Percentiles rank a stretch among this genome's conserved stretches.
Conservation (phyloP, 1,284 basidiomycete species). For the Ustilago nuda region DNA sequence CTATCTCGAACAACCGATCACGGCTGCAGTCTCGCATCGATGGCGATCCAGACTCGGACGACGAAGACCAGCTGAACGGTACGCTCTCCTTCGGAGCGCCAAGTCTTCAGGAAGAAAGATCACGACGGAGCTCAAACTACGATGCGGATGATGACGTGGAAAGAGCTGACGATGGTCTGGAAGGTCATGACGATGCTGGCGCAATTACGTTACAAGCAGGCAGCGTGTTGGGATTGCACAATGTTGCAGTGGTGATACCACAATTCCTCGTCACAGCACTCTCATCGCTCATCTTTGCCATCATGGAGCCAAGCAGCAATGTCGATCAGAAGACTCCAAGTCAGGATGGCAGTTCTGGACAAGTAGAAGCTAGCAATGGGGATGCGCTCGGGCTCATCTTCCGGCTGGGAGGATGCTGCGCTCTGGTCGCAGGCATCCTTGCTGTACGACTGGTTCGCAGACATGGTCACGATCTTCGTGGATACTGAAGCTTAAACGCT, state of each 20-base stretch:
- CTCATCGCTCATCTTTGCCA: constrained; percentile 76
- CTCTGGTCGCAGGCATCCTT: constrained; percentile 28
- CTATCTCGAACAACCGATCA: constrained; percentile 13
- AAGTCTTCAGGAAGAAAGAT: constrained; percentile 9
- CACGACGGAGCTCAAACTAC: background rate
- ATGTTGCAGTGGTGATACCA: constrained; percentile 54
- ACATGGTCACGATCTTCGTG: constrained; percentile 28
- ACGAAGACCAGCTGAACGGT: constrained; percentile 24
- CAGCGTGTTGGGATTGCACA: constrained; percentile 90
- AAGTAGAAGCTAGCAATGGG: constrained; percentile 10
- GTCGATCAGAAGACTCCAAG: background rate
- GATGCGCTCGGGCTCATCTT: constrained; percentile 38
- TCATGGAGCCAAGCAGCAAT: constrained; percentile 31
- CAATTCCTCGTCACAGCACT: constrained; percentile 77
- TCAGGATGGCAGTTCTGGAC: background rate
- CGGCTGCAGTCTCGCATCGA: constrained; percentile 12
- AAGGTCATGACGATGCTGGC: background rate
- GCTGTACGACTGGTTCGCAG: constrained; percentile 23
- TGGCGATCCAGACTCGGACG: constrained; percentile 18
- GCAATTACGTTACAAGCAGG: constrained; percentile 75
- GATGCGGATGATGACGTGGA: constrained; percentile 9
- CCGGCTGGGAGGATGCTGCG: constrained; percentile 34
- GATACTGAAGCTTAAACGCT: constrained; percentile 10
- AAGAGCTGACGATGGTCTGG: background rate
- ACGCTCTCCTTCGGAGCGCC: constrained; percentile 20